Conservation (phyloP, 768 basidiomycete genomes). For the Mycena chlorophos region DNA sequence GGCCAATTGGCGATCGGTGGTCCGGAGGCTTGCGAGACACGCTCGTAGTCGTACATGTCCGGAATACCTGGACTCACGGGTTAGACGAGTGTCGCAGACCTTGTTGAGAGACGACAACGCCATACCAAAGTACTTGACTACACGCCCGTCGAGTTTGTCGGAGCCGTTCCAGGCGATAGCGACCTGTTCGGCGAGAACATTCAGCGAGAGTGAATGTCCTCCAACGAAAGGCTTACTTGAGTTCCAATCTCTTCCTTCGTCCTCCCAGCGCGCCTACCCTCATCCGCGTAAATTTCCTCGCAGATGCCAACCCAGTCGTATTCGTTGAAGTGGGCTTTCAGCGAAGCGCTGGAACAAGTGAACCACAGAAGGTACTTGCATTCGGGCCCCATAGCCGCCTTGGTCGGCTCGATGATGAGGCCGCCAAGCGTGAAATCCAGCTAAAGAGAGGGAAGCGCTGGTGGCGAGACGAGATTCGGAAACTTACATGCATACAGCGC, state of each 20-base stretch:
- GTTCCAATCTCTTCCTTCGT: constrained; percentile 3
- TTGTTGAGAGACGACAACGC: too few species aligned
- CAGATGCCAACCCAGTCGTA: constrained; percentile 6
- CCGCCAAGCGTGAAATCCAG: constrained; percentile 2
- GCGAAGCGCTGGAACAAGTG: background rate
- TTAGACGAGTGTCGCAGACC: too few species aligned
- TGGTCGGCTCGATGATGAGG: constrained; percentile 1
- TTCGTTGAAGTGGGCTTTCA: constrained; percentile 5
- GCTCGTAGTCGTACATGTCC: constrained; percentile 16
- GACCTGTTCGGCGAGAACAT: background rate
- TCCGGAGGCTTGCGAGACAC: constrained; percentile 1
- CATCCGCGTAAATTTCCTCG: constrained; percentile 10
- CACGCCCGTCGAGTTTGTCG: constrained; percentile 1
- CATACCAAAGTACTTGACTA: too few species aligned
- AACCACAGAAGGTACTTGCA: constrained; percentile 9
- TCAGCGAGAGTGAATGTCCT: background rate
- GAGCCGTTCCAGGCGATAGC: constrained; percentile 6
- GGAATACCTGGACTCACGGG: constrained; percentile 2
- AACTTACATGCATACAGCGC: constrained; percentile 8
- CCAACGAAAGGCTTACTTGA: background rate
- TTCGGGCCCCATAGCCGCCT: constrained; percentile 5
- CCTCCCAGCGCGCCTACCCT: background rate
- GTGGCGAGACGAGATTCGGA: background rate
- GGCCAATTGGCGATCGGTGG: background rate
- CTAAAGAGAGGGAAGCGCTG: background rate